Evolutionary conservation across 768 basidiomycete species (phyloP).

Genomic region (Pleurotus djamor): DNA sequence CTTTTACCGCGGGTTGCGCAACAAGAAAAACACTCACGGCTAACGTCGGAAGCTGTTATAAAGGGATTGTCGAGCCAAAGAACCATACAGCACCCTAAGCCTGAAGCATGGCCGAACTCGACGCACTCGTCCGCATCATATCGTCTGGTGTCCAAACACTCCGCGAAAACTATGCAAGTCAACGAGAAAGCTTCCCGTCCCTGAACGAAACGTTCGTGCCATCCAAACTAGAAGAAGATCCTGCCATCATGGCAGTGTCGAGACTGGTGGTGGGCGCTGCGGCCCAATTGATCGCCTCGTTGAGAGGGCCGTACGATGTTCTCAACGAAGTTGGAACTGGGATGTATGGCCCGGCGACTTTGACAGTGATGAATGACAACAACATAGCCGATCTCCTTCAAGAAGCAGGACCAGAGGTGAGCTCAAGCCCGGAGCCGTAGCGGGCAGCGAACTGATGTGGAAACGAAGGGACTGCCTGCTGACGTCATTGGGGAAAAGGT

Average conservation of each 20-base stretch:
- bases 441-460: not conserved
- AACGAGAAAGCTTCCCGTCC: slow-evolving; percentile 15
- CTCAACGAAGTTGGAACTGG: slow-evolving; percentile 20
- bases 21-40: too few relatives aligned
- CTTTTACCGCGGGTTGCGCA: too few relatives aligned
- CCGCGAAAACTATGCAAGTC: slow-evolving; percentile 11
- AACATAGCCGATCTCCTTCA: slow-evolving; percentile 37
- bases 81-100: not conserved
- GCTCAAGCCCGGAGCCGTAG: not conserved
- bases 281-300: slow-evolving; percentile 23
- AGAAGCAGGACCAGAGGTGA: slow-evolving; percentile 32
- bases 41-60: too few relatives aligned
- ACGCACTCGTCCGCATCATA: slow-evolving; percentile 12
- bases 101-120: not conserved
- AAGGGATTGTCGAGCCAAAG: too few relatives aligned
- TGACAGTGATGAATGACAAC: slow-evolving; percentile 22
- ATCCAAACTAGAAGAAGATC: slow-evolving; percentile 16
- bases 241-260: slow-evolving; percentile 21
- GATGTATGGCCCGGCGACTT: slow-evolving; percentile 22
- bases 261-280: slow-evolving; percentile 25
- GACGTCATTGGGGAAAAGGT: slow-evolving; percentile 27
- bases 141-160: slow-evolving; percentile 17
- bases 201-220: slow-evolving; percentile 18
- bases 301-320: slow-evolving; percentile 20
- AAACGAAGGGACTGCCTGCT: slow-evolving; percentile 27